Conservation (phyloP, 768 basidiomycete genomes). For the Lentinula guzmanii region DNA sequence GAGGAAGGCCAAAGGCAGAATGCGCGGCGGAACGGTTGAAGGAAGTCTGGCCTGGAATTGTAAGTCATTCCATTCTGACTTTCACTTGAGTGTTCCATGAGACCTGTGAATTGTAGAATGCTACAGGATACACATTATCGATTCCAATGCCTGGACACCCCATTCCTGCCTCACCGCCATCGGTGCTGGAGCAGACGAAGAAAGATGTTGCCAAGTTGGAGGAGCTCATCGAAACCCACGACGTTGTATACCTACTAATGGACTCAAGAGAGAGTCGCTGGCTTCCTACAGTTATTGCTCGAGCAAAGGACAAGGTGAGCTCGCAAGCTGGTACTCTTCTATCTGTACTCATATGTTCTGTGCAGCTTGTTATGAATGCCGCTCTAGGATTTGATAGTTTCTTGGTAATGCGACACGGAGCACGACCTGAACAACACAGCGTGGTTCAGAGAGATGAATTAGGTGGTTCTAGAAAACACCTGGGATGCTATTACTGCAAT, state of each 20-base stretch:
- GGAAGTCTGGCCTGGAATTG: conserved; percentile 91
- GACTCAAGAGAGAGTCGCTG: conserved; percentile 97
- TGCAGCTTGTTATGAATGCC: conserved; percentile 85
- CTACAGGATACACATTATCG: conserved; percentile 68
- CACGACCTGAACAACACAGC: conserved; percentile 34
- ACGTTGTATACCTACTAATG: conserved; percentile 92
- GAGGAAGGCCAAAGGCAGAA: conserved; percentile 90
- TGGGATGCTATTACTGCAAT: conserved; percentile 98
- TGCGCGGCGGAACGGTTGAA: conserved; percentile 82
- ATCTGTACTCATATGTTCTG: background rate
- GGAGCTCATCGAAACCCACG: conserved; percentile 75
- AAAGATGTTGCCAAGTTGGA: conserved; percentile 73
- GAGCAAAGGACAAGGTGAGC: conserved; percentile 76
- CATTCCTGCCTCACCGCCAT: conserved; percentile 44
- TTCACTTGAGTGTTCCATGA: background rate
- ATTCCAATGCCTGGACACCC: conserved; percentile 99
- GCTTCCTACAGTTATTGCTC: conserved; percentile 87
- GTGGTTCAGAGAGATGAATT: conserved; percentile 18
- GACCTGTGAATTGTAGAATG: conserved; percentile 48
- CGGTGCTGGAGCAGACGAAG: conserved; percentile 48
- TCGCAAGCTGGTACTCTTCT: background rate
- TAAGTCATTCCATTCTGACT: conserved; percentile 30
- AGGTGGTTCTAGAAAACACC: conserved; percentile 19
- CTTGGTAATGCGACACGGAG: conserved; percentile 95
- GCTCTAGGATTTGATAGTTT: conserved; percentile 95